A percentile compares a stretch with the other conserved stretches of the same genome.
These are phyloP conservation scores for Populus alba DNA, from an alignment of 345 rosid species.

Conservation along the genomic window DNA sequence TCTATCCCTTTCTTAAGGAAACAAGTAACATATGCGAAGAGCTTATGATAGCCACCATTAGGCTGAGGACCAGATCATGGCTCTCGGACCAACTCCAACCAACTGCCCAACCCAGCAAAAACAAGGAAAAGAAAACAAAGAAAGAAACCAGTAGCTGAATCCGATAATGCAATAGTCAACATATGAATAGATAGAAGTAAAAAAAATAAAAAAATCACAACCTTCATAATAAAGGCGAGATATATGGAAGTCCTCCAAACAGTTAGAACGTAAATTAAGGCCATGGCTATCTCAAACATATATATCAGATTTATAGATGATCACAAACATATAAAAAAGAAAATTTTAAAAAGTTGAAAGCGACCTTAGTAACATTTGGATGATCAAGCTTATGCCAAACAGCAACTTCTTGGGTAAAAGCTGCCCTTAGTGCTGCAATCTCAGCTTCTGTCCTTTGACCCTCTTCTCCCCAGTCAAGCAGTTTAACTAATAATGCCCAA, in stretches of 20 bases:
- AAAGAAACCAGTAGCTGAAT: background rate
- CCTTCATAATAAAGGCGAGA: background rate
- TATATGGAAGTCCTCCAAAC: background rate
- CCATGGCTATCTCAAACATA: background rate
- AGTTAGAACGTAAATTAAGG: background rate
- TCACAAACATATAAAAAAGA: background rate
- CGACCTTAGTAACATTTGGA: constrained; percentile 97
- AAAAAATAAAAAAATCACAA: background rate
- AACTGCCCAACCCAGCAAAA: background rate
- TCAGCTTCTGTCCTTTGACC: constrained; percentile 95
- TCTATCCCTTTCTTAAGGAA: background rate
- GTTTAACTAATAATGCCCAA: constrained; percentile 56
- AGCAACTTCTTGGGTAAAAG: constrained; percentile 88
- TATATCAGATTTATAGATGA: background rate
- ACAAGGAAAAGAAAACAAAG: background rate
- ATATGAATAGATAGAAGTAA: no score
- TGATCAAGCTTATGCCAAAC: constrained; percentile 99
- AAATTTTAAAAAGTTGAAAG: constrained; percentile 3
- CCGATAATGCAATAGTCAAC: background rate
- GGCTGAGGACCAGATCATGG: background rate
- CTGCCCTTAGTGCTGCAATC: constrained; percentile 72
- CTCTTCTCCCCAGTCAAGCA: constrained; percentile 99
- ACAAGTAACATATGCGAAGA: background rate
- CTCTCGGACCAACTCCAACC: background rate
- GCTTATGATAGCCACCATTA: background rate